Evolutionary conservation across 2,329 filamentous ascomycete genomes (phyloP).

Genomic region (Conoideocrella luteorostrata): DNA sequence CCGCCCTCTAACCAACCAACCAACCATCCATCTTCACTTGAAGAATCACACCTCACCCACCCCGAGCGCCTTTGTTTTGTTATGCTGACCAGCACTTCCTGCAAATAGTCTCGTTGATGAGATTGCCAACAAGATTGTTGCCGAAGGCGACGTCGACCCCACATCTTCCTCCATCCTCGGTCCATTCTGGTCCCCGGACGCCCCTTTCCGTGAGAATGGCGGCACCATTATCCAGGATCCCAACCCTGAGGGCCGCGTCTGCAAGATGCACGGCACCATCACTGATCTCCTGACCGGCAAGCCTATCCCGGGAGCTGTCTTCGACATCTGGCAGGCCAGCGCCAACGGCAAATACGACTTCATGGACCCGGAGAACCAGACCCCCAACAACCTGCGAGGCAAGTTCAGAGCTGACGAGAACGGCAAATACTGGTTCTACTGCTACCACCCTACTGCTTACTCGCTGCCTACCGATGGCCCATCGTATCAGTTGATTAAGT

Average conservation of each 20-base stretch:
- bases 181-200: slow-evolving; percentile 71
- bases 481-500: slow-evolving; percentile 31
- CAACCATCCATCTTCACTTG: too few species aligned
- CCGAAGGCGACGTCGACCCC: slow-evolving; percentile 54
- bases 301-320: slow-evolving; percentile 60
- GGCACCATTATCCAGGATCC: slow-evolving; percentile 59
- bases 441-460: slow-evolving; percentile 67
- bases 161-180: slow-evolving; percentile 73
- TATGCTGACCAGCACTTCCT: too few species aligned
- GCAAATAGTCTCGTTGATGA: slow-evolving; percentile 50
- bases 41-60: too few species aligned
- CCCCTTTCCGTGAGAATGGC: slow-evolving; percentile 64
- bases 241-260: slow-evolving; percentile 50
- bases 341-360: slow-evolving; percentile 72
- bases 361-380: slow-evolving; percentile 66
- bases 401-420: slow-evolving; percentile 67
- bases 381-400: slow-evolving; percentile 67
- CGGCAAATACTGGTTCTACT: slow-evolving; percentile 68
- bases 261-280: slow-evolving; percentile 64
- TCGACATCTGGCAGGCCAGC: slow-evolving; percentile 74
- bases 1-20: too few species aligned
- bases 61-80: too few species aligned
- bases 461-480: slow-evolving; percentile 60
- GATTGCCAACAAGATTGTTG: slow-evolving; percentile 57
- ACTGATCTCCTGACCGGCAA: slow-evolving; percentile 58